Evolutionary conservation across 108 stramenopile species (phyloP).

Genomic region (Skeletonema menzelii): DNA sequence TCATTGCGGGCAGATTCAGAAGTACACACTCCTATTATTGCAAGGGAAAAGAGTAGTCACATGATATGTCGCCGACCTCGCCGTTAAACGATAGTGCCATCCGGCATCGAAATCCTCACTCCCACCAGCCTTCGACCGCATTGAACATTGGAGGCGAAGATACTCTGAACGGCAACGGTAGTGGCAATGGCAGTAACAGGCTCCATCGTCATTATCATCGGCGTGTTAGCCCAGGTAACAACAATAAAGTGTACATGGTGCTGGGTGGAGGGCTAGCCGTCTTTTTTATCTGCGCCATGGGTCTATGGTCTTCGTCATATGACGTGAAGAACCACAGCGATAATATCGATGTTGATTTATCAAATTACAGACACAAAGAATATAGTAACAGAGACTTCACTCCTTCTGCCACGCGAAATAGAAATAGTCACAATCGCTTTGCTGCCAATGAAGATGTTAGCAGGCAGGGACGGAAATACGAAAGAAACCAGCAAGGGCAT

Average conservation of each 20-base stretch:
- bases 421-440: not conserved
- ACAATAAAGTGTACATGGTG: conserved; percentile 9
- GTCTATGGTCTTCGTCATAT: conserved; percentile 4
- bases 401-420: not conserved
- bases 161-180: not conserved
- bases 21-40: not conserved
- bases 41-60: not conserved
- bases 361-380: not conserved
- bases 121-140: not conserved
- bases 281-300: conserved; percentile 21
- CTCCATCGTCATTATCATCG: not conserved
- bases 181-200: not conserved
- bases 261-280: conserved; percentile 9
- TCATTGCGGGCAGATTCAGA: not conserved
- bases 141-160: not conserved
- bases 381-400: not conserved
- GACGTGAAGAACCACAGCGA: not conserved
- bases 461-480: not conserved
- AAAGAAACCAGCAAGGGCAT: not conserved
- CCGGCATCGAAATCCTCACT: not conserved
- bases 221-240: not conserved
- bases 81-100: not conserved
- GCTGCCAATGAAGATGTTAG: not conserved
- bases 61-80: not conserved
- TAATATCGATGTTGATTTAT: not conserved